Conservation (phyloP, 2,329 filamentous ascomycete species). For the Nigrospora osmanthi region DNA sequence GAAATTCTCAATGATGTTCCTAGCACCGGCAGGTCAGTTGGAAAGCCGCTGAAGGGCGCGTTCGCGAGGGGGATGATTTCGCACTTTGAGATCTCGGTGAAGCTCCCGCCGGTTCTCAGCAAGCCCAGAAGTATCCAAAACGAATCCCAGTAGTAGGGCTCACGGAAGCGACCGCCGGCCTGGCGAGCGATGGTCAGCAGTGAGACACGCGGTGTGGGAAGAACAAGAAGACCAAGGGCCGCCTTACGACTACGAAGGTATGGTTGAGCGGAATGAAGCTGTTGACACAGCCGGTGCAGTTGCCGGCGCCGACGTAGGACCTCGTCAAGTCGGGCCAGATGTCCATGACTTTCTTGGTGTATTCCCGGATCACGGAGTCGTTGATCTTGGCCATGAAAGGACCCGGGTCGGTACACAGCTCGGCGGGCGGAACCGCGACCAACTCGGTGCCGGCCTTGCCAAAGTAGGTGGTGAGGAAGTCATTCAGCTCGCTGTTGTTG, state of each 20-base stretch:
- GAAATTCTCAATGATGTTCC: constrained; percentile 64
- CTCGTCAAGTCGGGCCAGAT: constrained; percentile 65
- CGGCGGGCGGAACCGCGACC: constrained; percentile 38
- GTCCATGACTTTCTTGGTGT: constrained; percentile 55
- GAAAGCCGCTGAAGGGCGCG: neutral
- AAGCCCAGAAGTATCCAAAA: constrained; percentile 63
- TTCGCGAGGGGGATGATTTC: neutral
- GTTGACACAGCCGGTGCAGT: constrained; percentile 52
- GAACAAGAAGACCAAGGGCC: neutral
- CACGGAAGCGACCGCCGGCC: constrained; percentile 42
- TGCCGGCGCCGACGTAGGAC: constrained; percentile 41
- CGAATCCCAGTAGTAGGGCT: constrained; percentile 66
- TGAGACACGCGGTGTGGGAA: neutral
- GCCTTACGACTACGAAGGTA: constrained; percentile 50
- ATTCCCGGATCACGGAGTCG: constrained; percentile 51
- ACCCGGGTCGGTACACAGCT: constrained; percentile 46
- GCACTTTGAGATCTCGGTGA: constrained; percentile 48
- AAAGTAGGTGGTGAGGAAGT: constrained; percentile 57
- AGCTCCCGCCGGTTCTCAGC: constrained; percentile 55
- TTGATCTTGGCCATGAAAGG: constrained; percentile 48
- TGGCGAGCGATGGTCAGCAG: neutral
- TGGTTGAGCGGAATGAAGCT: constrained; percentile 61
- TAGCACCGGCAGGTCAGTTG: constrained; percentile 4
- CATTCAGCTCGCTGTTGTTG: constrained; percentile 55
- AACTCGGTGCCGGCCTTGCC: constrained; percentile 57